phyloP scores from a whole-genome alignment of 192 early-diverging fungal genomes.

The Coemansia sp. region DNA sequence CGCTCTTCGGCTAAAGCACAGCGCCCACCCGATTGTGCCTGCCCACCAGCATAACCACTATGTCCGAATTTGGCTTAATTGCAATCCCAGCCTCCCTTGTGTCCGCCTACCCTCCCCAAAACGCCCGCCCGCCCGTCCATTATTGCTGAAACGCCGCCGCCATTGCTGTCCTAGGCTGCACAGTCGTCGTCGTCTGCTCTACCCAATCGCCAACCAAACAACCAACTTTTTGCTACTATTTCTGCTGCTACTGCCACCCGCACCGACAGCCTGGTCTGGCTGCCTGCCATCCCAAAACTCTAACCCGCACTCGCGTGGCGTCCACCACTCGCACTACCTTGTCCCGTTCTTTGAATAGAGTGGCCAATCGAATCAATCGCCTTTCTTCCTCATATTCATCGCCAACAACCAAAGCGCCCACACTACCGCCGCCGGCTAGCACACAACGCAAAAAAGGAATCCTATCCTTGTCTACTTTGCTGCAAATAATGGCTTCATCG shows the following conservation, averaged over 20 bases:
- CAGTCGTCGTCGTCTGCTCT: neutral
- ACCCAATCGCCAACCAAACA: neutral
- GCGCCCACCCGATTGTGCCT: conserved; percentile 11
- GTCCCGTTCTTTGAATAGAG: neutral
- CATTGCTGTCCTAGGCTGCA: neutral
- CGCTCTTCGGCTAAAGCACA: conserved; percentile 26
- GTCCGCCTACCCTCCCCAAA: conserved; percentile 1
- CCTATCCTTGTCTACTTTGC: neutral
- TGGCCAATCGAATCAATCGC: neutral
- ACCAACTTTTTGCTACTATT: neutral
- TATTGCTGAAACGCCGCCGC: conserved; percentile 5
- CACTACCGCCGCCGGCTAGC: neutral
- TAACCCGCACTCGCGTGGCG: conserved; percentile 8
- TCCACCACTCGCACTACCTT: neutral
- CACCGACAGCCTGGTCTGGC: neutral
- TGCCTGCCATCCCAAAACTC: conserved; percentile 12
- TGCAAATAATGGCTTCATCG: conserved; percentile 9
- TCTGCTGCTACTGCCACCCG: neutral
- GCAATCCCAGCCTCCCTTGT: conserved; percentile 15
- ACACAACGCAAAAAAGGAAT: neutral
- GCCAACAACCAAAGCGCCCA: neutral
- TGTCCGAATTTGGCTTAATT: conserved; percentile 24
- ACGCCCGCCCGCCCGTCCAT: neutral
- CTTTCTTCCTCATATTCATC: conserved; percentile 7
- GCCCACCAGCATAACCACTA: neutral